Percentiles rank a stretch among this genome's conserved stretches.
phyloP scores from a whole-genome alignment of 108 stramenopile species.

The Mayamaea pseudoterrestris region DNA sequence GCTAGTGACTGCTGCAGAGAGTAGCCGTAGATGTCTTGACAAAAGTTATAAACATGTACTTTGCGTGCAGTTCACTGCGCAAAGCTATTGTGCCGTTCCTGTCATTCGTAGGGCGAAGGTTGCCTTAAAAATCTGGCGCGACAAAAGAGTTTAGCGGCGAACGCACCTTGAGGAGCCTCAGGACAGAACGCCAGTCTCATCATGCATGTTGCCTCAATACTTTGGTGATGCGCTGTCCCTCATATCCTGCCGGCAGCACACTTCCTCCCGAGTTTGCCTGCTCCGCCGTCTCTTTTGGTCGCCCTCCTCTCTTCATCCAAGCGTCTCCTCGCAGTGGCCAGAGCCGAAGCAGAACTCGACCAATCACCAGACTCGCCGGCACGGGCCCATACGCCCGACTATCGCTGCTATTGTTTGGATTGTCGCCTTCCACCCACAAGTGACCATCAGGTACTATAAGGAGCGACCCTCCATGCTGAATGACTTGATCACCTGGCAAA shows the following conservation, averaged over 20 bases:
- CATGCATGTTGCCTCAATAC: too few species aligned
- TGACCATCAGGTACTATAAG: conserved; percentile 76
- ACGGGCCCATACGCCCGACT: conserved; percentile 85
- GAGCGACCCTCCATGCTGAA: conserved; percentile 6
- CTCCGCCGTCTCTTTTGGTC: conserved; percentile 7
- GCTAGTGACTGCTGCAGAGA: too few species aligned
- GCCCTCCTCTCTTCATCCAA: conserved; percentile 15
- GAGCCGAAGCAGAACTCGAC: conserved; percentile 70
- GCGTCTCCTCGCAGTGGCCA: conserved; percentile 67
- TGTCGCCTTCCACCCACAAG: conserved; percentile 93
- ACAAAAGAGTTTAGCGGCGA: too few species aligned
- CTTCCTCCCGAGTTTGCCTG: conserved; percentile 13
- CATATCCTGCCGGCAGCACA: conserved; percentile 37
- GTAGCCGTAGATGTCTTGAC: too few species aligned
- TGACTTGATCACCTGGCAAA: conserved; percentile 78
- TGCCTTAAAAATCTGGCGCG: too few species aligned
- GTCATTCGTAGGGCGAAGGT: too few species aligned
- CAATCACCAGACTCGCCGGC: conserved; percentile 74
- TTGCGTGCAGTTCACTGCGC: too few species aligned
- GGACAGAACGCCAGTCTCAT: too few species aligned
- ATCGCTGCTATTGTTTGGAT: conserved; percentile 73
- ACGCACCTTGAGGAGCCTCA: too few species aligned
- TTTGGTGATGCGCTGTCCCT: conserved; percentile 23
- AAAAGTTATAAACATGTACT: too few species aligned
- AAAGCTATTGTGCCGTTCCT: too few species aligned